Conservation (phyloP, 306 rosid species). For the Cercis canadensis region DNA sequence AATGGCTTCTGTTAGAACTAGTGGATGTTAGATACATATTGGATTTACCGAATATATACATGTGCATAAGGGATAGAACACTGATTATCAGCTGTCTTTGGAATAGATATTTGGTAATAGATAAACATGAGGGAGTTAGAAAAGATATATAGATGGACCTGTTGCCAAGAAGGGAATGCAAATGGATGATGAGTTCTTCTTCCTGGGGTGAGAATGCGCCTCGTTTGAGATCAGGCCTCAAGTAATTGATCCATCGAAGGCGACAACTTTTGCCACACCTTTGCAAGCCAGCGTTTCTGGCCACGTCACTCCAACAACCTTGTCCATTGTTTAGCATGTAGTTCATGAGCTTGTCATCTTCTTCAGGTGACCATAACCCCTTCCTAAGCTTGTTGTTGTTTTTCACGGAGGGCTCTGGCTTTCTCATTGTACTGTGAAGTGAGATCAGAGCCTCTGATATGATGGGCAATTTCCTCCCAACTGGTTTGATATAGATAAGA, state of each 20-base stretch:
- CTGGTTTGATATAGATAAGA: constrained; percentile 57
- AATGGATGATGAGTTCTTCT: constrained; percentile 78
- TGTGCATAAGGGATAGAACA: too few relatives aligned
- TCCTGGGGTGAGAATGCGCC: constrained; percentile 92
- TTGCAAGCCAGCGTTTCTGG: constrained; percentile 83
- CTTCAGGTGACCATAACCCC: constrained; percentile 97
- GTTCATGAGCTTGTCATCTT: constrained; percentile 81
- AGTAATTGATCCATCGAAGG: constrained; percentile 91
- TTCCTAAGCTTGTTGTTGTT: constrained; percentile 66
- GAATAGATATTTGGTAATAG: too few relatives aligned
- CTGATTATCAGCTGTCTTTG: too few relatives aligned
- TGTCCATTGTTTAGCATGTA: constrained; percentile 84
- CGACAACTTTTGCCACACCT: constrained; percentile 96
- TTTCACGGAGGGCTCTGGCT: constrained; percentile 55
- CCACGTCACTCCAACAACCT: constrained; percentile 96
- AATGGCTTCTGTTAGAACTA: too few relatives aligned
- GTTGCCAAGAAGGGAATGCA: constrained; percentile 95
- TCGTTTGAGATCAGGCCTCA: constrained; percentile 91
- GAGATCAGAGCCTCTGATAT: not conserved
- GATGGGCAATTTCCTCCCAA: constrained; percentile 38
- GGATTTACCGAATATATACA: too few relatives aligned
- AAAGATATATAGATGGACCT: constrained; percentile 49
- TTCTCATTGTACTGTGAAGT: constrained; percentile 59
- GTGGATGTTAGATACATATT: too few relatives aligned
- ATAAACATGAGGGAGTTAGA: not conserved